Conservation (phyloP, 2,329 filamentous ascomycete species). For the Periconia macrospinosa region DNA sequence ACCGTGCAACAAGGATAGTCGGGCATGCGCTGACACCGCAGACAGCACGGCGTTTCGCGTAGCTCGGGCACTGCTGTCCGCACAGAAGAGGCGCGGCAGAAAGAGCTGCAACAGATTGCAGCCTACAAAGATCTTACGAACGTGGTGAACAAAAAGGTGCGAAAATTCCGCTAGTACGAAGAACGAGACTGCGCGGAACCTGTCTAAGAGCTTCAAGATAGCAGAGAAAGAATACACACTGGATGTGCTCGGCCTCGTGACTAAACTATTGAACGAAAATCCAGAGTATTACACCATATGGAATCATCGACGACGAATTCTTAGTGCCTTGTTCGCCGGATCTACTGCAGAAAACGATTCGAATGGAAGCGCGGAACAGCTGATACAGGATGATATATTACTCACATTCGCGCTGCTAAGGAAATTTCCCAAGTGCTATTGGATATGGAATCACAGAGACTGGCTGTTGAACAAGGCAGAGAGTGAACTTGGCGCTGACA, state of each 20-base stretch:
- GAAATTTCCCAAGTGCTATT: conserved; percentile 94
- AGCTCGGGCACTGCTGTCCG: conserved; percentile 53
- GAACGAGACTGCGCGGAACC: not conserved
- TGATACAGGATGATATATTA: conserved; percentile 72
- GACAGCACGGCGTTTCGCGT: conserved; percentile 82
- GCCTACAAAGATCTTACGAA: conserved; percentile 74
- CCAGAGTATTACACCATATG: conserved; percentile 90
- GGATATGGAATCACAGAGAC: conserved; percentile 95
- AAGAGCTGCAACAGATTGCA: conserved; percentile 74
- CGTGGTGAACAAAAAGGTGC: conserved; percentile 67
- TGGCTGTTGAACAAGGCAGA: conserved; percentile 81
- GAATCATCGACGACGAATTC: conserved; percentile 78
- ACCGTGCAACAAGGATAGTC: not conserved
- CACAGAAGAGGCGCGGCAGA: conserved; percentile 70
- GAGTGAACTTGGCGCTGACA: conserved; percentile 57
- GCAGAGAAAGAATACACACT: conserved; percentile 52
- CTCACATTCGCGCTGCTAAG: conserved; percentile 85
- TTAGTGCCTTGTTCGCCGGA: conserved; percentile 63
- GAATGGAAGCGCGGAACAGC: conserved; percentile 45
- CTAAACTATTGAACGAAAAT: conserved; percentile 74
- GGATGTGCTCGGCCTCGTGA: conserved; percentile 67
- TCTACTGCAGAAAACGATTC: conserved; percentile 9
- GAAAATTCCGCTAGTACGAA: not conserved
- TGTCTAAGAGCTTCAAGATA: conserved; percentile 37
- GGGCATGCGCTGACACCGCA: conserved; percentile 14